These are phyloP conservation scores for Blepharisma undulans DNA, from an alignment of 169 alveolate species.

Conservation along the genomic window DNA sequence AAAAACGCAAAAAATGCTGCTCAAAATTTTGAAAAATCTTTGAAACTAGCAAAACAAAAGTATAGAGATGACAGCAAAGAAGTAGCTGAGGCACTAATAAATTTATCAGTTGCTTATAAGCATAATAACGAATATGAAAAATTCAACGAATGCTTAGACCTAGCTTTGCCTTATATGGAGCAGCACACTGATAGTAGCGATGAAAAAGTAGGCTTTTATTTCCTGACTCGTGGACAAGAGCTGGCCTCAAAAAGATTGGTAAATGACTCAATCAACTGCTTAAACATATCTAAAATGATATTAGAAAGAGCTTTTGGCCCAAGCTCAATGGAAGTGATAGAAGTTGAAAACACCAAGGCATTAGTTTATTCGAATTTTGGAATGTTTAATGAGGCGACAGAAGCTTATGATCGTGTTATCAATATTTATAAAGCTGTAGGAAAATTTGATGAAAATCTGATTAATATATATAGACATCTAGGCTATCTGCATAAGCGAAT, in stretches of 20 bases:
- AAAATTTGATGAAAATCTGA: not conserved
- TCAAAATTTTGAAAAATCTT: not conserved
- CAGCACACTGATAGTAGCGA: not conserved
- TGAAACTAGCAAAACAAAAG: not conserved
- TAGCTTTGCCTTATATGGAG: not conserved
- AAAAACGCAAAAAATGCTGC: not conserved
- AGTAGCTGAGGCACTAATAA: not conserved
- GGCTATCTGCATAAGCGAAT: not conserved
- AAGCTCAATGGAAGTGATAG: not conserved
- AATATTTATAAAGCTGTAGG: not conserved
- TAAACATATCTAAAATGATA: not conserved
- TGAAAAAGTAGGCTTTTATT: not conserved
- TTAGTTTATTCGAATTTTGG: not conserved
- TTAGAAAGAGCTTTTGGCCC: not conserved
- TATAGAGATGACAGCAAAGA: not conserved
- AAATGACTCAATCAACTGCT: not conserved
- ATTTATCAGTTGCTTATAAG: not conserved
- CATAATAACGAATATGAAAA: not conserved
- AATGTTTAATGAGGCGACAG: not conserved
- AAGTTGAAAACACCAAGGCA: not conserved
- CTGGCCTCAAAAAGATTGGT: not conserved
- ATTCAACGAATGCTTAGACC: not conserved
- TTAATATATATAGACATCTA: not conserved
- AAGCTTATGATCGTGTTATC: not conserved
- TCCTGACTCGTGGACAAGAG: not conserved